Evolutionary conservation across 208 protist genomes (phyloP), one percentile per base, ranked within the genome.

Genomic region (Paratrypanosoma confusum): DNA sequence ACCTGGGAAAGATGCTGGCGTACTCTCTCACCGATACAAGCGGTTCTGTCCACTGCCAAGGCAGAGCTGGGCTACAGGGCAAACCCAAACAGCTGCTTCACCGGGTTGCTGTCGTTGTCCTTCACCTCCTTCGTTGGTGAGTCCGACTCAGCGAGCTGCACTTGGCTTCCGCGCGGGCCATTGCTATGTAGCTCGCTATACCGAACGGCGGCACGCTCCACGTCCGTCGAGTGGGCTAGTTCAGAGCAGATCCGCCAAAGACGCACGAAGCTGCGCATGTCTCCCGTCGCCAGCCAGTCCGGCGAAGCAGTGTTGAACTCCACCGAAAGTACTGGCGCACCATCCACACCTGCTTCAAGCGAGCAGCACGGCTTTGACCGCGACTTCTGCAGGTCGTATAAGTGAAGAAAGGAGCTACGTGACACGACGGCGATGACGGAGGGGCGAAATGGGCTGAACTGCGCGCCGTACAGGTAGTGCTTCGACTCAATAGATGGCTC

Each of bases 371-470:
- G 76, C 35, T 67, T 65, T 20, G 70, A 51, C 27, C 74, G 63
- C 21, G 57, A 67, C 31, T 52, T 56, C 39, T 91, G 73, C 36
- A 94, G 55, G 48, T 94, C 86, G 58, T 91, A 94, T 25, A 94
- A 55, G 50, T 82, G 73, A 48, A 94, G 41, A 31, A 64, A 71
- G 13, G 79, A 65, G 42, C 72, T 81, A 7, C 81, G 80, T 18
- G 82, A 89, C 13, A 83, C 84, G 13, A 84, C 13, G 1, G 81
- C 84, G 6, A 90, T 21, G 1, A 95, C 81, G 37, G 64, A 58
- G 3, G 89, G 84, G 1, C 89, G 65, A 32, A 83, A 87, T 0
- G 89, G 83, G 48, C 80, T 91, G 26, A 90, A 92, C 42, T 78
- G 54, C 7, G 63, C 73, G 11, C 70, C 67, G 71, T 93, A 93